These are phyloP conservation scores for Quercus wislizeni DNA, from an alignment of 306 rosid genomes.

Conservation along the genomic window DNA sequence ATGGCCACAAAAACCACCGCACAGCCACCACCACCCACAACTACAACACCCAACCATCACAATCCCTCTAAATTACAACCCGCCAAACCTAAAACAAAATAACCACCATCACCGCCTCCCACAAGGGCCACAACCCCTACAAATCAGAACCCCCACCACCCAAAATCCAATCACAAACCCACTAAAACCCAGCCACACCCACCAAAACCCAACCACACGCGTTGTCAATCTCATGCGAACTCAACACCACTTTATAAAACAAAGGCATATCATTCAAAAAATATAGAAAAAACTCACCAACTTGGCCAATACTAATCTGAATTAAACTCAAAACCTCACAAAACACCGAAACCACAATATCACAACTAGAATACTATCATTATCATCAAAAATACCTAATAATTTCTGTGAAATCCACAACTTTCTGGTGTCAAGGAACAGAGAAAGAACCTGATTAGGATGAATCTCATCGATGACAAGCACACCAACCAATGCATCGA, in stretches of 20 bases:
- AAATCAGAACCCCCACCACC: no score
- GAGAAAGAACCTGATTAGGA: constrained; percentile 55
- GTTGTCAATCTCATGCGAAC: constrained; percentile 23
- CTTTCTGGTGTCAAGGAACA: constrained; percentile 82
- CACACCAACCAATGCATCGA: constrained; percentile 82
- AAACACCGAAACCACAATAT: constrained; percentile 62
- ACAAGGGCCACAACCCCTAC: no score
- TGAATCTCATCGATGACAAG: constrained; percentile 72
- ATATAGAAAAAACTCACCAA: constrained; percentile 82
- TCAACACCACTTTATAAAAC: constrained; percentile 71
- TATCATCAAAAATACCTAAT: constrained; percentile 43
- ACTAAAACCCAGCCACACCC: no score
- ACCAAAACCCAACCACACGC: no score
- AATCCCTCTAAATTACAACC: no score
- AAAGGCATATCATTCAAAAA: constrained; percentile 89
- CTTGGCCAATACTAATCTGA: constrained; percentile 90
- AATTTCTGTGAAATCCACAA: constrained; percentile 57
- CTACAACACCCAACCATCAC: no score
- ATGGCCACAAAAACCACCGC: rapidly evolving
- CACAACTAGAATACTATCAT: constrained; percentile 32
- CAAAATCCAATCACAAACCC: no score
- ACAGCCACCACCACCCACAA: no score
- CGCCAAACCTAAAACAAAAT: no score
- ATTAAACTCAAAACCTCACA: constrained; percentile 78
- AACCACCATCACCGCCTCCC: no score